A percentile compares a stretch with the other conserved stretches of the same genome.
These are phyloP conservation scores for Chlorociboria aeruginascens DNA, from an alignment of 495 filamentous ascomycete species.

Conservation along the genomic window DNA sequence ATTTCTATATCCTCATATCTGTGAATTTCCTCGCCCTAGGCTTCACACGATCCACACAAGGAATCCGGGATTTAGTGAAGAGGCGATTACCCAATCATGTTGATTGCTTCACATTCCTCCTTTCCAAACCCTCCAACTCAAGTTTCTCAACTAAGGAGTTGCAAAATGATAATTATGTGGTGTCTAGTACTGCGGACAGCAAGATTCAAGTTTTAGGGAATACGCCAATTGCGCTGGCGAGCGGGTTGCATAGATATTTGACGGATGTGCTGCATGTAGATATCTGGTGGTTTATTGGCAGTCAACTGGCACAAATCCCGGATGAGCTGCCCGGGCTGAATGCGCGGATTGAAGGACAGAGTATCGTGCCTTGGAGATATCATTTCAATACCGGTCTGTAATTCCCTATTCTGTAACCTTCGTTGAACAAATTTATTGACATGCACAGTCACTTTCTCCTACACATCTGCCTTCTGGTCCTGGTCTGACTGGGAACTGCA, in stretches of 20 bases:
- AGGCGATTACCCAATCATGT: constrained; percentile 33
- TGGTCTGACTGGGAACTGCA: constrained; percentile 44
- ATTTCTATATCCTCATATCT: no score
- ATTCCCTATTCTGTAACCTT: neutral
- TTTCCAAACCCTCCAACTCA: constrained; percentile 9
- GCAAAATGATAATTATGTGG: constrained; percentile 30
- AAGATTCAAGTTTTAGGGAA: constrained; percentile 34
- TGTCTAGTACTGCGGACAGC: constrained; percentile 26
- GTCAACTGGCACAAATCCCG: constrained; percentile 23
- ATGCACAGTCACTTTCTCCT: constrained; percentile 37
- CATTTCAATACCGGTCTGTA: constrained; percentile 35
- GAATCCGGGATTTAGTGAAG: constrained; percentile 33
- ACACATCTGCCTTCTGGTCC: constrained; percentile 40
- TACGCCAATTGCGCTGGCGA: constrained; percentile 31
- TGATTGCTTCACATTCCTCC: constrained; percentile 29
- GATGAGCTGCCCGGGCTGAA: constrained; percentile 21
- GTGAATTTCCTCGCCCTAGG: neutral
- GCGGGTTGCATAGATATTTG: constrained; percentile 39
- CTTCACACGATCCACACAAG: constrained; percentile 21
- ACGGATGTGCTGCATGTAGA: constrained; percentile 35
- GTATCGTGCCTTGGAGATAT: constrained; percentile 41
- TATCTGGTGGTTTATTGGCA: constrained; percentile 38
- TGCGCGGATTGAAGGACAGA: constrained; percentile 19
- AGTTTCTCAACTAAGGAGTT: constrained; percentile 5
- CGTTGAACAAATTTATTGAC: no score